A percentile compares a stretch with the other conserved stretches of the same genome.
Evolutionary conservation across 2,329 filamentous ascomycete genomes (phyloP).

Genomic region (Chaetomiaceae sp.): DNA sequence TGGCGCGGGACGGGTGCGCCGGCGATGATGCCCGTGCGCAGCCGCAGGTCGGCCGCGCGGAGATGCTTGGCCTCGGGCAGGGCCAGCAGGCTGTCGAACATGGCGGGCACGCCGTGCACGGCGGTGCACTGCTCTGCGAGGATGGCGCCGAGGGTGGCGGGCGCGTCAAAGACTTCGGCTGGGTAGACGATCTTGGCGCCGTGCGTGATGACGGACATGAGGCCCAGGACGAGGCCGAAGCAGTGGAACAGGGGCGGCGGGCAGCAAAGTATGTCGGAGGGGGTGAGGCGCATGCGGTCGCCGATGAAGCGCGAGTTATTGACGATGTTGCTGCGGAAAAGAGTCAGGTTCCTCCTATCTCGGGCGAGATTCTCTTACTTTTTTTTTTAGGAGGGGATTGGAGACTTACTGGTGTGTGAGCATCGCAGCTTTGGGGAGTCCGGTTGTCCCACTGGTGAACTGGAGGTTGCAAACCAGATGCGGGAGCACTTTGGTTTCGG

Average conservation of each 20-base stretch:
- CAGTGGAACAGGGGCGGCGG: conserved; percentile 83
- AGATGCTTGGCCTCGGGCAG: conserved; percentile 40
- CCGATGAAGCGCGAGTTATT: conserved; percentile 69
- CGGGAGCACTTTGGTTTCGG: conserved; percentile 53
- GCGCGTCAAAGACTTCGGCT: conserved; percentile 66
- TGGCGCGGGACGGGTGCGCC: conserved; percentile 72
- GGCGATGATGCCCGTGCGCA: conserved; percentile 75
- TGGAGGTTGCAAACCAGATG: conserved; percentile 70
- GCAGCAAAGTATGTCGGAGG: conserved; percentile 68
- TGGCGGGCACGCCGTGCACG: conserved; percentile 76
- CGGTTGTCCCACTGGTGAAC: conserved; percentile 72
- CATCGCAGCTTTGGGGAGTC: conserved; percentile 69
- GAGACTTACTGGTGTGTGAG: conserved; percentile 63
- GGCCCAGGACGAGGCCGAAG: conserved; percentile 73
- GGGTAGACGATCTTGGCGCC: conserved; percentile 74
- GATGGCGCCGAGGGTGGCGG: conserved; percentile 62
- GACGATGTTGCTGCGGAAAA: conserved; percentile 47
- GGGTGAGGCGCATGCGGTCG: conserved; percentile 66
- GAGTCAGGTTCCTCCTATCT: too few relatives aligned
- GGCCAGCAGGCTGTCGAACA: conserved; percentile 66
- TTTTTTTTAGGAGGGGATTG: background rate
- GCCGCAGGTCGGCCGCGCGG: conserved; percentile 41
- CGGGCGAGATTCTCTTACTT: too few relatives aligned
- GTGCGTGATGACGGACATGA: conserved; percentile 68
- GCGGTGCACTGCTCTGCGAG: conserved; percentile 66